Percentiles rank a stretch among this genome's conserved stretches.
Conservation (phyloP, 1,284 basidiomycete species). For the Ceratobasidium sp. region DNA sequence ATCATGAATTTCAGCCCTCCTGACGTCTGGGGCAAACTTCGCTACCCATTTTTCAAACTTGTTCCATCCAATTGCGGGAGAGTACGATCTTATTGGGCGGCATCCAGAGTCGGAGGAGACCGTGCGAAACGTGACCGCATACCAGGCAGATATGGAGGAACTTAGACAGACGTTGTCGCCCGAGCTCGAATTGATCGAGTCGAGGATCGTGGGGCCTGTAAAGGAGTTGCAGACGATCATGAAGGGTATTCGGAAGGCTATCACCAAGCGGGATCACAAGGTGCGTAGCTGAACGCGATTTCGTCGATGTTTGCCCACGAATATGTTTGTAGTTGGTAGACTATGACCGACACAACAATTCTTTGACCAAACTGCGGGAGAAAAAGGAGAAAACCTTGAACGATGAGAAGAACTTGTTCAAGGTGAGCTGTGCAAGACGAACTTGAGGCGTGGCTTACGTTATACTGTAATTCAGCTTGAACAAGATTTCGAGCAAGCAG, state of each 20-base stretch:
- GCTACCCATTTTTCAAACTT: conserved; percentile 81
- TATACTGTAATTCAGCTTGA: conserved; percentile 82
- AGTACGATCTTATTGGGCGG: conserved; percentile 84
- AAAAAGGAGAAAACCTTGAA: conserved; percentile 96
- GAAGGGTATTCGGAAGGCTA: conserved; percentile 93
- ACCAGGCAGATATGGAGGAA: conserved; percentile 84
- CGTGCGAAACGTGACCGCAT: conserved; percentile 79
- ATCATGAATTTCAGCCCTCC: conserved; percentile 68
- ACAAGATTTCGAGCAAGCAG: conserved; percentile 96
- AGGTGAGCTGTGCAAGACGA: conserved; percentile 64
- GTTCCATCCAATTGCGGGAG: conserved; percentile 84
- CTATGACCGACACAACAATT: conserved; percentile 97
- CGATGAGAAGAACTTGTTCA: conserved; percentile 96
- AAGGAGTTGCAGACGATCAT: conserved; percentile 91
- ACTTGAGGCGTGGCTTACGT: conserved; percentile 16
- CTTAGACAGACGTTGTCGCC: conserved; percentile 83
- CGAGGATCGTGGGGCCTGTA: conserved; percentile 83
- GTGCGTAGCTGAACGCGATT: conserved; percentile 58
- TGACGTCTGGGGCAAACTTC: conserved; percentile 83
- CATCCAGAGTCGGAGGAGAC: conserved; percentile 85
- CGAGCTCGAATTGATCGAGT: conserved; percentile 96
- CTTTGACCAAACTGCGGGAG: conserved; percentile 92
- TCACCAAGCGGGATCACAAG: conserved; percentile 98
- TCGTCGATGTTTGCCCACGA: conserved; percentile 24
- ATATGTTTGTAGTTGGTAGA: conserved; percentile 77